A percentile compares a stretch with the other conserved stretches of the same genome.
Evolutionary conservation across 768 basidiomycete genomes (phyloP).

Genomic region (Boletus reticulatus): DNA sequence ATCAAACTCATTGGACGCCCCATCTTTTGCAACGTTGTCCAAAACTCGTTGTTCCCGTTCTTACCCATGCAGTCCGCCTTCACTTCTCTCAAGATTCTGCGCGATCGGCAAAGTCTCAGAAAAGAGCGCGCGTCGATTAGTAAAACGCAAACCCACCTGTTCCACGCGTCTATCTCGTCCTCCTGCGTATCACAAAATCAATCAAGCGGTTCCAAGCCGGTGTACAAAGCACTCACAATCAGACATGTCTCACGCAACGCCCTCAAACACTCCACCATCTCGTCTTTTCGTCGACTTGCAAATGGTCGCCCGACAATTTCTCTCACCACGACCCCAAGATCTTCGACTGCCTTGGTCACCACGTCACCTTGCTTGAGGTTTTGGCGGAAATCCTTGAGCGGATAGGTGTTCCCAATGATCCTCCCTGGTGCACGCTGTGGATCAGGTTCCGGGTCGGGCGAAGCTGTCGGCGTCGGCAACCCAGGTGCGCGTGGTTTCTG

Average conservation of each 20-base stretch:
- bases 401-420: conserved; percentile 72
- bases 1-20: conserved; percentile 63
- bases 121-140: background rate
- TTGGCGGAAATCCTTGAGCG: conserved; percentile 72
- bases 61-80: conserved; percentile 51
- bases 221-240: conserved; percentile 41
- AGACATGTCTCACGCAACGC: conserved; percentile 65
- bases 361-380: conserved; percentile 74
- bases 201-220: background rate
- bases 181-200: conserved; percentile 43
- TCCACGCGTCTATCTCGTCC: conserved; percentile 84
- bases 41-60: conserved; percentile 67
- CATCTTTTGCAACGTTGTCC: conserved; percentile 51
- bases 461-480: conserved; percentile 55
- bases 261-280: conserved; percentile 73
- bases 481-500: conserved; percentile 12
- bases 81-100: conserved; percentile 61
- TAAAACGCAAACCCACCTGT: conserved; percentile 46
- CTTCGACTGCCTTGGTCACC: conserved; percentile 83
- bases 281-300: conserved; percentile 58
- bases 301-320: conserved; percentile 75
- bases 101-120: background rate
- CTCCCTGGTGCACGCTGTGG: conserved; percentile 61
- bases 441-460: conserved; percentile 44
- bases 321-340: conserved; percentile 65